Base-by-base conservation (phyloP, 139 green algal species). In the Chlorella sorokiniana region DNA sequence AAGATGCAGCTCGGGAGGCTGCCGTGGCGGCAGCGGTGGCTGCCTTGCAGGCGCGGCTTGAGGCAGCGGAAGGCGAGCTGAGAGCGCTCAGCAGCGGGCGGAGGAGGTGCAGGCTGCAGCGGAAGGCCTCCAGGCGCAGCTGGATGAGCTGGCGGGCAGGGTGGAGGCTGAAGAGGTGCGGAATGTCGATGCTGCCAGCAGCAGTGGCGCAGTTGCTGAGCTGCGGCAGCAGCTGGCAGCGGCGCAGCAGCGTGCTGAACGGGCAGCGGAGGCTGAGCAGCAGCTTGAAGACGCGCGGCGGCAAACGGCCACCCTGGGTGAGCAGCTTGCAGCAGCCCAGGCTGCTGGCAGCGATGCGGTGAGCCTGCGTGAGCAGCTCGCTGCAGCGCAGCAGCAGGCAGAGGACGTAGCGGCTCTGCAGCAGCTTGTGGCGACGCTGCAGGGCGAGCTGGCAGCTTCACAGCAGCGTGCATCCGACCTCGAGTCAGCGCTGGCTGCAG, bases 321-420 rank as follows among this genome's bases (percentile, higher is more conserved):
- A 42, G n/a, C 69, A 83, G 38, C 52, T 78, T 14, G 78, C 27
- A 42, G 78, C 48, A 20, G 71, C 71, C 2, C 59, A 45, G 73
- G 35, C 14, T n/a, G 16, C 38, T 10, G 10, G 42, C 7, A 25
- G 10, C 14, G 45, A 77, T 44, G 38, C 40, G 23, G 56, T n/a
- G 29, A 45, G 8, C 38, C 44, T 42, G 33, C 59, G 38, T 51
- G 27, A 41, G 44, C 63, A 76, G 76, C 41, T 48, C 3, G 52
- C 31, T 65, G 68, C 22, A 31, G 45, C n/a, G 37, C 37, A 25
- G 33, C 29, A 73, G 45, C 35, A 51, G 45, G 45, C 48, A 14
- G 5, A 56, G n/a, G 23, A 63, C 6, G 38, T 38, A 31, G 65
- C 3, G 3, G 65, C 9, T 14, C 20, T 73, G 41, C 69, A 69